A percentile compares a stretch with the other conserved stretches of the same genome.
phyloP scores from a whole-genome alignment of 1,139 yeast genomes.

The Yamadazyma jaroonii region DNA sequence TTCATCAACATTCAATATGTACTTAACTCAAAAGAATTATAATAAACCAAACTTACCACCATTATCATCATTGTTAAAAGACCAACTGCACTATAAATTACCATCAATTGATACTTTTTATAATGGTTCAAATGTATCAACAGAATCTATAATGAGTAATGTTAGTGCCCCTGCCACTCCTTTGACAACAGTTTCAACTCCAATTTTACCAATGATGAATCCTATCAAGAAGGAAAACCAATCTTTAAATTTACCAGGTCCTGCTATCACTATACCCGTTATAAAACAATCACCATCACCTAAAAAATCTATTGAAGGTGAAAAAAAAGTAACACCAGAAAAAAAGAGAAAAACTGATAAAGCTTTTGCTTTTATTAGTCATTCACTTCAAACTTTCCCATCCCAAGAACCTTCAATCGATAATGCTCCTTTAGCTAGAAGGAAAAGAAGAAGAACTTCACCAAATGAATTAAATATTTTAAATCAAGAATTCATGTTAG shows the following conservation, averaged over 20 bases:
- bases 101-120: slow-evolving; percentile 25
- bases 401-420: slow-evolving; percentile 82
- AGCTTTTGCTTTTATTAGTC: slow-evolving; percentile 86
- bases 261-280: neutral
- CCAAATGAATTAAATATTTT: slow-evolving; percentile 79
- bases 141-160: slow-evolving; percentile 6
- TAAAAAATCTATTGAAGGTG: neutral
- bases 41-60: slow-evolving; percentile 38
- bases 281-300: neutral
- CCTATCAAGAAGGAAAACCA: slow-evolving; percentile 1
- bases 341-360: slow-evolving; percentile 20
- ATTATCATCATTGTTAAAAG: slow-evolving; percentile 32
- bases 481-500: slow-evolving; percentile 71
- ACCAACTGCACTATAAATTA: slow-evolving; percentile 18
- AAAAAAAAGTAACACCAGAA: slow-evolving; percentile 4
- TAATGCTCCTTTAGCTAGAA: slow-evolving; percentile 84
- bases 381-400: slow-evolving; percentile 84
- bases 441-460: slow-evolving; percentile 93
- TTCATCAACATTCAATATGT: slow-evolving; percentile 3
- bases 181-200: slow-evolving; percentile 3
- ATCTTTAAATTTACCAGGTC: neutral
- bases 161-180: slow-evolving; percentile 7
- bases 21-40: slow-evolving; percentile 13
- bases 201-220: slow-evolving; percentile 3
- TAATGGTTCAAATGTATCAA: slow-evolving; percentile 6